Percentiles rank a stretch among this genome's conserved stretches.
These are phyloP conservation scores for Serendipita sp. DNA, from an alignment of 768 basidiomycete genomes.

Conservation along the genomic window DNA sequence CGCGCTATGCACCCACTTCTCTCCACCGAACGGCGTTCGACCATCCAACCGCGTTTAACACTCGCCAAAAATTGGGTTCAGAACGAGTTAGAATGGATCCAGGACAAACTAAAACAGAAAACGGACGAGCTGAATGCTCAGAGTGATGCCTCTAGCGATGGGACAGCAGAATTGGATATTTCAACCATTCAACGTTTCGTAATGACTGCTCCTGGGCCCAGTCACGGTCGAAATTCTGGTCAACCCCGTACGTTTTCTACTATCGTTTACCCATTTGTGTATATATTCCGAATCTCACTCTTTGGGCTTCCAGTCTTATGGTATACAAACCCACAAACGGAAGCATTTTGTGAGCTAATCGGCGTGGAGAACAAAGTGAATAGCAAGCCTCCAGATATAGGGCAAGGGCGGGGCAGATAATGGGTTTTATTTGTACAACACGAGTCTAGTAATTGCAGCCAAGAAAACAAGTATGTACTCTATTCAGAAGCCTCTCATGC, in stretches of 20 bases:
- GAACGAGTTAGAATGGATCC: constrained; percentile 52
- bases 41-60: constrained; percentile 37
- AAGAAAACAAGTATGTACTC: no score
- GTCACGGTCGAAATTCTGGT: constrained; percentile 25
- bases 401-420: no score
- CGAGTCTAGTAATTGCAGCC: no score
- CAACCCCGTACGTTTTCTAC: constrained; percentile 23
- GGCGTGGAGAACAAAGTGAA: constrained; percentile 61
- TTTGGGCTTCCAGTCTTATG: constrained; percentile 35
- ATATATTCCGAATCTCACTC: not conserved
- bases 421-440: no score
- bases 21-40: constrained; percentile 34
- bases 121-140: not conserved
- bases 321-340: constrained; percentile 83
- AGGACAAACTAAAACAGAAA: constrained; percentile 28
- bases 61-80: constrained; percentile 36
- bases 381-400: constrained; percentile 9
- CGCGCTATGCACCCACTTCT: constrained; percentile 74
- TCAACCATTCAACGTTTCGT: constrained; percentile 49
- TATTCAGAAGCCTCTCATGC: no score
- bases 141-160: not conserved
- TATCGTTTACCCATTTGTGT: not conserved
- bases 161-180: constrained; percentile 23
- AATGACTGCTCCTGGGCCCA: constrained; percentile 45
- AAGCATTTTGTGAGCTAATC: constrained; percentile 67